Percentiles rank a stretch among this genome's conserved stretches.
phyloP scores from a whole-genome alignment of 2,329 filamentous ascomycete species.

The Xylariaceae sp. region DNA sequence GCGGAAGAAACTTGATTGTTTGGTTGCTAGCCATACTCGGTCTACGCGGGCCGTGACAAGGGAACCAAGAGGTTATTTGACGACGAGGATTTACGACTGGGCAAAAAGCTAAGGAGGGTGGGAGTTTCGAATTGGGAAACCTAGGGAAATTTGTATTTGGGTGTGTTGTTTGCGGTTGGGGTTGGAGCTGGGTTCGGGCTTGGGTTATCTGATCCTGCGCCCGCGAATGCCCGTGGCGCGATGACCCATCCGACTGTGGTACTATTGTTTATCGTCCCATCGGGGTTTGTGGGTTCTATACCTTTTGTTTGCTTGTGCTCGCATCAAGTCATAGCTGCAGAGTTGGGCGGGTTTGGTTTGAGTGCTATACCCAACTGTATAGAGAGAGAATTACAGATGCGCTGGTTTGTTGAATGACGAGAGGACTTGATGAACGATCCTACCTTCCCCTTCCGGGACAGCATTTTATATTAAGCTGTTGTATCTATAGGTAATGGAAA shows the following conservation, averaged over 20 bases:
- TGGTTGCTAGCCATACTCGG: neutral
- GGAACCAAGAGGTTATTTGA: conserved; percentile 6
- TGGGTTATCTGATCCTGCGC: neutral
- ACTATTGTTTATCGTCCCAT: no score
- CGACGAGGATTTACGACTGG: conserved; percentile 13
- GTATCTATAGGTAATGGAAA: no score
- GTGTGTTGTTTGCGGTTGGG: neutral
- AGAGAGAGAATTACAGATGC: neutral
- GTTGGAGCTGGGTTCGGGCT: conserved; percentile 10
- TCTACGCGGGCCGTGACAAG: neutral
- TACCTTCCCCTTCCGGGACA: no score
- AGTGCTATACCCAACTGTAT: neutral
- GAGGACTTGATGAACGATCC: neutral
- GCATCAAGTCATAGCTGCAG: no score
- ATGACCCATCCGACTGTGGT: no score
- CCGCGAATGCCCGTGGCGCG: neutral
- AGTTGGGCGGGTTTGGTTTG: neutral
- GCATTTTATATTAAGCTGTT: no score
- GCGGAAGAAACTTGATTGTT: conserved; percentile 4
- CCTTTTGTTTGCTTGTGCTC: no score
- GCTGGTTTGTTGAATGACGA: neutral
- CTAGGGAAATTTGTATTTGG: conserved; percentile 1
- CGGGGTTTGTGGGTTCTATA: no score
- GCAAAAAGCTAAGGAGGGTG: conserved; percentile 6
- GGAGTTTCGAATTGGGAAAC: conserved; percentile 4